Conservation (phyloP, 768 basidiomycete genomes). For the Termitomyces sp. region DNA sequence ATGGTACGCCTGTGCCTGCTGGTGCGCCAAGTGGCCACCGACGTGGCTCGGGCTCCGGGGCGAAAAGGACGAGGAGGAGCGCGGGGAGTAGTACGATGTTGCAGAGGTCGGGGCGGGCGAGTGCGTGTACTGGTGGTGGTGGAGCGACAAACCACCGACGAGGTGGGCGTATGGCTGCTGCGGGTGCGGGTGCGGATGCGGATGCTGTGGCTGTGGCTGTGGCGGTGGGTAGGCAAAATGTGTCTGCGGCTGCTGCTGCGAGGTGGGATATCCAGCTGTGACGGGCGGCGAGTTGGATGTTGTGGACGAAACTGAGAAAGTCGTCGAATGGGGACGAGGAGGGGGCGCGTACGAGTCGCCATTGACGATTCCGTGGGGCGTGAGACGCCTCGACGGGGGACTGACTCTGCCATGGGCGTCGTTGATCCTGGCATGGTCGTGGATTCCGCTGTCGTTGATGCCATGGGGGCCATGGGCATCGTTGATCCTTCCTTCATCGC, state of each 20-base stretch:
- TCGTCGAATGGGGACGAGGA: constrained; percentile 29
- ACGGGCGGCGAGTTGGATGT: constrained; percentile 7
- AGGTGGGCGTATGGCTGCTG: background rate
- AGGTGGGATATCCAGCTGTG: background rate
- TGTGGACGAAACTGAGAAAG: constrained; percentile 25
- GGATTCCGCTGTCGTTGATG: too few species aligned
- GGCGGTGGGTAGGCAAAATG: constrained; percentile 8
- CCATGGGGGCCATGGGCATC: too few species aligned
- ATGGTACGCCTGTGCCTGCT: constrained; percentile 13
- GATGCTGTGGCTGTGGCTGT: constrained; percentile 16
- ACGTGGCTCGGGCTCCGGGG: constrained; percentile 5
- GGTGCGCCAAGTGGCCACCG: constrained; percentile 9
- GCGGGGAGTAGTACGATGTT: background rate
- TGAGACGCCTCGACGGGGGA: constrained; percentile 6
- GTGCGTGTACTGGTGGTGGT: background rate
- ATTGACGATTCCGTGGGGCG: background rate
- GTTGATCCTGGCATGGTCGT: too few species aligned
- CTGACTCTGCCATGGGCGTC: background rate
- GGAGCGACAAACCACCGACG: background rate
- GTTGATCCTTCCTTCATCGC: background rate
- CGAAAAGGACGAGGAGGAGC: constrained; percentile 7
- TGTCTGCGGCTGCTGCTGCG: background rate
- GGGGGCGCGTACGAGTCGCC: background rate
- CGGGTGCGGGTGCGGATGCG: background rate
- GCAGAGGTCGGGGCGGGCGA: background rate